Evolutionary conservation across 371 early-diverging fungal species (phyloP).

Genomic region (Dichotomocladium elegans): DNA sequence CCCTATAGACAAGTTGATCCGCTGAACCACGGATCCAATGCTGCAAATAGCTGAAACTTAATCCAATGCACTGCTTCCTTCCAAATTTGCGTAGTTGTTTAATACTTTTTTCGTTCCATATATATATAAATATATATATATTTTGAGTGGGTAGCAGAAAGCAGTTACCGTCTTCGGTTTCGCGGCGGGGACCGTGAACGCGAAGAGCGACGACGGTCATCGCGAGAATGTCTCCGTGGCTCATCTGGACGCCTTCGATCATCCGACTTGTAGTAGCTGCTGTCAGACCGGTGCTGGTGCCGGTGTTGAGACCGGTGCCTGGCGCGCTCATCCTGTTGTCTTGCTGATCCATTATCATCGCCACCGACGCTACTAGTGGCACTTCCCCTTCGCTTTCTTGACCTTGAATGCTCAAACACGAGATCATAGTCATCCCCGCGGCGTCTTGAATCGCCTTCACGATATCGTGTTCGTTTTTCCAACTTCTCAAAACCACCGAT

Average conservation of each 20-base stretch:
- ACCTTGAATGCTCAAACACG: slow-evolving; percentile 33
- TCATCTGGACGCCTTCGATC: slow-evolving; percentile 4
- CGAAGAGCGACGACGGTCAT: neutral
- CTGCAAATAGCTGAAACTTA: no score
- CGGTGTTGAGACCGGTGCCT: no score
- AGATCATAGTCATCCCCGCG: slow-evolving; percentile 38
- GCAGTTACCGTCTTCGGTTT: slow-evolving; percentile 3
- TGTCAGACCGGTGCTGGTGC: slow-evolving; percentile 9
- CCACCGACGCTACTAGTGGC: no score
- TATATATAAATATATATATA: neutral
- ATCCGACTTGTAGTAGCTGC: slow-evolving; percentile 4
- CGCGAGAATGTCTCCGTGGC: neutral
- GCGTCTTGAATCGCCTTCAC: slow-evolving; percentile 24
- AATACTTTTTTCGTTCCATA: no score
- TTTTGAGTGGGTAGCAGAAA: neutral
- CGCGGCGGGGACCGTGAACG: slow-evolving; percentile 10
- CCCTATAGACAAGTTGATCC: neutral
- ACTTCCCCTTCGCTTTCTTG: neutral
- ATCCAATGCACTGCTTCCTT: no score
- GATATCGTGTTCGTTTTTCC: slow-evolving; percentile 42
- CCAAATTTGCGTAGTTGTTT: no score
- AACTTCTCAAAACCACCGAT: slow-evolving; percentile 52
- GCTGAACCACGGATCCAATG: slow-evolving; percentile 3
- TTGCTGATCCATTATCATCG: no score
- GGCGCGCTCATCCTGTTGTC: no score